Conservation (phyloP, 768 basidiomycete species). For the Lactarius indigo region DNA sequence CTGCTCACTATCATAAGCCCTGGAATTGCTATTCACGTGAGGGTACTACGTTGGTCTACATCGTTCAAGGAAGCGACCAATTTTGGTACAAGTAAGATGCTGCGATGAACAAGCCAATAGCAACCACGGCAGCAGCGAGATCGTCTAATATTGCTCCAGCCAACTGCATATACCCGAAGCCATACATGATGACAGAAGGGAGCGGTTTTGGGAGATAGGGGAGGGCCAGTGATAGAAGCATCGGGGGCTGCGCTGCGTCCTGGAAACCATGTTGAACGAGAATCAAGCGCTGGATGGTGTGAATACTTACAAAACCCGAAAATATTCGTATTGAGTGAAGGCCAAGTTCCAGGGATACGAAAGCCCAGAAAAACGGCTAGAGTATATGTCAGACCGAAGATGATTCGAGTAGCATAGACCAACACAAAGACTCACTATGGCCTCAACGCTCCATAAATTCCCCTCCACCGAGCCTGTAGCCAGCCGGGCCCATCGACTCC, state of each 20-base stretch:
- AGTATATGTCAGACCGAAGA: constrained; percentile 9
- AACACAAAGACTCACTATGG: constrained; percentile 46
- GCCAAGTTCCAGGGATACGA: constrained; percentile 65
- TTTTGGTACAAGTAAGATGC: constrained; percentile 12
- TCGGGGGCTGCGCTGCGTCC: constrained; percentile 59
- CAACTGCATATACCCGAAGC: constrained; percentile 67
- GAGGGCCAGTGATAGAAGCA: constrained; percentile 54
- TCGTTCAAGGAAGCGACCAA: constrained; percentile 7
- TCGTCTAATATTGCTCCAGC: constrained; percentile 67
- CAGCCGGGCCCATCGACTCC: constrained; percentile 65
- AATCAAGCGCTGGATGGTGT: not conserved
- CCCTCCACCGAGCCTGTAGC: constrained; percentile 36
- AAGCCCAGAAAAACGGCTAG: constrained; percentile 82
- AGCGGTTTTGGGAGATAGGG: constrained; percentile 65
- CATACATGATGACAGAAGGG: constrained; percentile 57
- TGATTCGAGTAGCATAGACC: not conserved
- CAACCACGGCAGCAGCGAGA: constrained; percentile 65
- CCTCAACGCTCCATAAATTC: constrained; percentile 46
- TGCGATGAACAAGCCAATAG: constrained; percentile 57
- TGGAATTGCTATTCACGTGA: not conserved
- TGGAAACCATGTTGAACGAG: constrained; percentile 28
- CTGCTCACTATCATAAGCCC: not conserved
- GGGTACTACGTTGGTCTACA: not conserved
- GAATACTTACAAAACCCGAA: constrained; percentile 55
- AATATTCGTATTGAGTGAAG: constrained; percentile 73